Percentiles rank a stretch among this genome's conserved stretches.
Evolutionary conservation across 768 basidiomycete species (phyloP).

Genomic region (Boletus reticuloceps): DNA sequence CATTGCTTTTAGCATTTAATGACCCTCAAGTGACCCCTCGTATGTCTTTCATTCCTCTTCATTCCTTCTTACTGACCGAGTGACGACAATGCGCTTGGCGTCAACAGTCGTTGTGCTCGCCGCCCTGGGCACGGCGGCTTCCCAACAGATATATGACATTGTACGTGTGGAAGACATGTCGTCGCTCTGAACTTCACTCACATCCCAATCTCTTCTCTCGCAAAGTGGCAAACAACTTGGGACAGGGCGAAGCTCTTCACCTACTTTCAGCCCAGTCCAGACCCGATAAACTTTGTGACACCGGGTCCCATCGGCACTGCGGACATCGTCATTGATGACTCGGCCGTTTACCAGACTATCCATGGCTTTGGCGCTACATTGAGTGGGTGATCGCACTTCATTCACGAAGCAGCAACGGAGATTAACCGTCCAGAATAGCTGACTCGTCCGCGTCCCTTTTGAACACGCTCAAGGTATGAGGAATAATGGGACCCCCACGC

Average conservation of each 20-base stretch:
- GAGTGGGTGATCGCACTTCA: conserved; percentile 39
- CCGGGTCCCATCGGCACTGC: conserved; percentile 57
- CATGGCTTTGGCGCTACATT: conserved; percentile 66
- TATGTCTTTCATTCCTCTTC: conserved; percentile 4
- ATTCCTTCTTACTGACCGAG: not conserved
- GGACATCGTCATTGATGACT: conserved; percentile 61
- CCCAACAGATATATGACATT: conserved; percentile 55
- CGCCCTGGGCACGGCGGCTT: conserved; percentile 27
- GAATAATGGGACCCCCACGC: not conserved
- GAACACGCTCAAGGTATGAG: conserved; percentile 59
- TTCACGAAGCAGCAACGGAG: not conserved
- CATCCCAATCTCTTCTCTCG: not conserved
- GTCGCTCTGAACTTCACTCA: not conserved
- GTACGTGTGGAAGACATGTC: conserved; percentile 31
- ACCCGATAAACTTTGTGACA: conserved; percentile 31
- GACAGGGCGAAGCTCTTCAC: conserved; percentile 29
- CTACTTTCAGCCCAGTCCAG: conserved; percentile 29
- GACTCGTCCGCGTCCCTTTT: conserved; percentile 67
- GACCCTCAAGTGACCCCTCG: not conserved
- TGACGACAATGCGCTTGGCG: conserved; percentile 16
- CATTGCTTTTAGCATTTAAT: conserved; percentile 17
- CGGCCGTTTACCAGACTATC: conserved; percentile 55
- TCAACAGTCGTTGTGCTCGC: conserved; percentile 14
- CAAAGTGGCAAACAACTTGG: conserved; percentile 56
- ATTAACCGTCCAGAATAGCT: conserved; percentile 38